phyloP scores from a whole-genome alignment of 2,329 filamentous ascomycete species.

The Colletotrichum tanaceti region DNA sequence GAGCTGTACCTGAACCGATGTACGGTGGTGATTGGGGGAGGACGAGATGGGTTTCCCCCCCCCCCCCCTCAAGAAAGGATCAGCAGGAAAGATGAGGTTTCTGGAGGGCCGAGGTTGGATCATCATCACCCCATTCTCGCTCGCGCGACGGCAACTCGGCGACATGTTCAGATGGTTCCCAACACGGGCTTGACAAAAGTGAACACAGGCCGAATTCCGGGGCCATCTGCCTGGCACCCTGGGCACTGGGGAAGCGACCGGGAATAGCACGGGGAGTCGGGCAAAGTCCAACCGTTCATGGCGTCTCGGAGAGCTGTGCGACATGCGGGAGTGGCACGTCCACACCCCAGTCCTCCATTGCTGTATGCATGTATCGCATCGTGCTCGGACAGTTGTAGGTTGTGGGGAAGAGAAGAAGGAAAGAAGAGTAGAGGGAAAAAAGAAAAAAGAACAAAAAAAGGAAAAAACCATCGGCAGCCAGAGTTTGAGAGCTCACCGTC shows the following conservation, averaged over 20 bases:
- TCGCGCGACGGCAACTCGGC: background rate
- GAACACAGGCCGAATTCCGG: background rate
- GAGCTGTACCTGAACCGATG: too few relatives aligned
- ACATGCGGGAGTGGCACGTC: conserved; percentile 16
- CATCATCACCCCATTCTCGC: background rate
- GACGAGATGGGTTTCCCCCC: too few relatives aligned
- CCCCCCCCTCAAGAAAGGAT: too few relatives aligned
- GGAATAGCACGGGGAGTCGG: background rate
- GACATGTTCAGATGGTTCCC: background rate
- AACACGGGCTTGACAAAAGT: too few relatives aligned
- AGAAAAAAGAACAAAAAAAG: background rate
- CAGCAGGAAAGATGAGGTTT: background rate
- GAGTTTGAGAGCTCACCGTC: too few relatives aligned
- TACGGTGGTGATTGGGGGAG: too few relatives aligned
- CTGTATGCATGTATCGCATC: conserved; percentile 12
- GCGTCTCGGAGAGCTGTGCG: background rate
- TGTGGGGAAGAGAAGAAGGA: too few relatives aligned
- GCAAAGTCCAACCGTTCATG: conserved; percentile 28
- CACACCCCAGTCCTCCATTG: background rate
- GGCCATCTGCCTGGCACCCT: too few relatives aligned
- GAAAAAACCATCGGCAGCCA: background rate
- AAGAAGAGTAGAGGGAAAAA: too few relatives aligned
- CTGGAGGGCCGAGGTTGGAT: background rate
- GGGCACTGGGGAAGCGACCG: too few relatives aligned
- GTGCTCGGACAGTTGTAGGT: conserved; percentile 25